Conservation (phyloP, 2,329 filamentous ascomycete species). For the Stachybotrys echinatus region DNA sequence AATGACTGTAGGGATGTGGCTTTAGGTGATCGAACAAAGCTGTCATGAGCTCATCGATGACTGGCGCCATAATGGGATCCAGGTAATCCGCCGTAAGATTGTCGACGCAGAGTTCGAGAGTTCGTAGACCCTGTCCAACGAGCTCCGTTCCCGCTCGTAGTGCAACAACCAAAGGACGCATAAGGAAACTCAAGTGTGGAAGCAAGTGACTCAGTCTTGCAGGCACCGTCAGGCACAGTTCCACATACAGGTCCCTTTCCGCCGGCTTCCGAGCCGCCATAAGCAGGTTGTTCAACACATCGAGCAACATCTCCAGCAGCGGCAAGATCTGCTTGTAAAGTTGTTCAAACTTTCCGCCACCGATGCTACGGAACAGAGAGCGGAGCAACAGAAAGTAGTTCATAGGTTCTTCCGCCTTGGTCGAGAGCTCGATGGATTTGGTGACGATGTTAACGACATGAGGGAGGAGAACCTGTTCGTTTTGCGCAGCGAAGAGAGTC, state of each 20-base stretch:
- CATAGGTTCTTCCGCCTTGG: slow-evolving; percentile 93
- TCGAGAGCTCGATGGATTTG: slow-evolving; percentile 92
- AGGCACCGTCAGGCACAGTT: slow-evolving; percentile 92
- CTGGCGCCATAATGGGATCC: slow-evolving; percentile 97
- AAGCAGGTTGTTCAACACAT: slow-evolving; percentile 92
- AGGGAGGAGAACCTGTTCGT: slow-evolving; percentile 90
- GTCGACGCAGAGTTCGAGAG: slow-evolving; percentile 92
- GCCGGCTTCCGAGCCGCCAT: slow-evolving; percentile 84
- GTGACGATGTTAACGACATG: slow-evolving; percentile 97
- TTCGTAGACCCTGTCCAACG: slow-evolving; percentile 88
- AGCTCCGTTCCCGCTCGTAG: slow-evolving; percentile 87
- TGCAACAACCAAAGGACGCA: slow-evolving; percentile 95
- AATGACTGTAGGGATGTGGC: slow-evolving; percentile 92
- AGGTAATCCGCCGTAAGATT: slow-evolving; percentile 97
- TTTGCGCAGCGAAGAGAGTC: slow-evolving; percentile 88
- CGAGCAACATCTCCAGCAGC: slow-evolving; percentile 91
- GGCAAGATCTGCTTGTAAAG: slow-evolving; percentile 97
- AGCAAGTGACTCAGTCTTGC: slow-evolving; percentile 90
- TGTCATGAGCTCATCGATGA: slow-evolving; percentile 98
- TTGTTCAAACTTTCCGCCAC: slow-evolving; percentile 94
- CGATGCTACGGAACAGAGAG: slow-evolving; percentile 92
- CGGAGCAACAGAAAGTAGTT: slow-evolving; percentile 95
- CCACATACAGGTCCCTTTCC: slow-evolving; percentile 93
- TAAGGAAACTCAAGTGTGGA: slow-evolving; percentile 91
- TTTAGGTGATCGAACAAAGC: slow-evolving; percentile 93